Evolutionary conservation across 1,284 basidiomycete species (phyloP).

Genomic region (Porodaedalea pini): DNA sequence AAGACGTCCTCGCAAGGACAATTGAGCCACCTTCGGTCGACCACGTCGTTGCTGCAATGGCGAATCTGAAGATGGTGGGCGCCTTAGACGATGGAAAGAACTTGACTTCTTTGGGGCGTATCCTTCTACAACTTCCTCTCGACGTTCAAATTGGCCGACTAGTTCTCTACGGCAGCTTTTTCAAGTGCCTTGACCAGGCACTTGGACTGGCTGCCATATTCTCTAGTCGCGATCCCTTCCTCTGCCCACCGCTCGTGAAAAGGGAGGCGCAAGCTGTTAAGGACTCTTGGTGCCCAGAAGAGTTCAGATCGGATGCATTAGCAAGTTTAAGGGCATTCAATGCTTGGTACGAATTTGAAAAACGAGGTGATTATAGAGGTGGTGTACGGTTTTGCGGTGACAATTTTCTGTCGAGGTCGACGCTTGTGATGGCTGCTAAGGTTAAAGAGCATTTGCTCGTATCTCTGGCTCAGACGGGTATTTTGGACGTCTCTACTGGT

Average conservation of each 20-base stretch:
- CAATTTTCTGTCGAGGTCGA: constrained; percentile 88
- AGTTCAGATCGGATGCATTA: constrained; percentile 85
- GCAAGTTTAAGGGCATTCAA: constrained; percentile 82
- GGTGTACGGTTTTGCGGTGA: constrained; percentile 81
- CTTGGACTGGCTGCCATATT: constrained; percentile 88
- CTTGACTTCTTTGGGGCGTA: constrained; percentile 84
- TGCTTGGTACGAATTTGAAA: constrained; percentile 74
- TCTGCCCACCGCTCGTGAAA: constrained; percentile 74
- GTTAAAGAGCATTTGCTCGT: constrained; percentile 81
- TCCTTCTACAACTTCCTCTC: constrained; percentile 86
- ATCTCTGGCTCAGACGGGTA: constrained; percentile 77
- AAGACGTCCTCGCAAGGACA: constrained; percentile 80
- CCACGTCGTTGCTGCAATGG: constrained; percentile 81
- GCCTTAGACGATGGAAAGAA: constrained; percentile 79
- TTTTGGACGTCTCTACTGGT: constrained; percentile 74
- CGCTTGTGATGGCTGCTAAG: constrained; percentile 80
- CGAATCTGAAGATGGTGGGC: constrained; percentile 81
- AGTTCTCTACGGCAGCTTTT: constrained; percentile 89
- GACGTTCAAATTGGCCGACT: constrained; percentile 90
- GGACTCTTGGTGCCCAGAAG: constrained; percentile 74
- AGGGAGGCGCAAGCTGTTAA: constrained; percentile 67
- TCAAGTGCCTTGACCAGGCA: constrained; percentile 89
- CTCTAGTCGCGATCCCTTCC: constrained; percentile 88
- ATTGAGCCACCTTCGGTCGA: constrained; percentile 89
- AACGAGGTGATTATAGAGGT: constrained; percentile 53